Conservation (phyloP, 106 monocot species). For the Dactylorhiza incarnata region DNA sequence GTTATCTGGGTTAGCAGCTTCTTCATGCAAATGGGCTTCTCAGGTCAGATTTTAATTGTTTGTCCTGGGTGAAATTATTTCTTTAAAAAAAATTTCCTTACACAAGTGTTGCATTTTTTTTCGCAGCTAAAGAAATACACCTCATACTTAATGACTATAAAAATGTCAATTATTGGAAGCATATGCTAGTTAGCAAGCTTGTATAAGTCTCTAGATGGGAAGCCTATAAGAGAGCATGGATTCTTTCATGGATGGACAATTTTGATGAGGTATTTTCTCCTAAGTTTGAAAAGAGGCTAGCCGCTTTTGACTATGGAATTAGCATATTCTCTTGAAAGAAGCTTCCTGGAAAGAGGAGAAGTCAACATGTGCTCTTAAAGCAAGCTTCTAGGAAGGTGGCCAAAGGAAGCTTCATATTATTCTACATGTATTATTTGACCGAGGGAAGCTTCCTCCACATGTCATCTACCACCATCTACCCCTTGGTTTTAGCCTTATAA, state of each 20-base stretch:
- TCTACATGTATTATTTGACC: no score
- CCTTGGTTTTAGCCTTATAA: no score
- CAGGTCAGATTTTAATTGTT: conserved; percentile 43
- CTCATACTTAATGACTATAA: conserved; percentile 91
- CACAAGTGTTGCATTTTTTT: background rate
- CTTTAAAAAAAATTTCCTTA: background rate
- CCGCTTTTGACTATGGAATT: no score
- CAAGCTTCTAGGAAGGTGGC: no score
- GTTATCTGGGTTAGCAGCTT: conserved; percentile 89
- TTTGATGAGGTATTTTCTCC: no score
- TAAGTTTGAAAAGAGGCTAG: no score
- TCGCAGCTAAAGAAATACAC: conserved; percentile 89
- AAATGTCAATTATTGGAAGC: conserved; percentile 94
- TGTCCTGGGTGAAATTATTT: background rate
- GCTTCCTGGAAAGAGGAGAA: no score
- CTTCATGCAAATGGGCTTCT: conserved; percentile 94
- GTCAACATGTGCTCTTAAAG: no score
- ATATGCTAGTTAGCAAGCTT: conserved; percentile 76
- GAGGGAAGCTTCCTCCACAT: no score
- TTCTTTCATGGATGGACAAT: conserved; percentile 91
- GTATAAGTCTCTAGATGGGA: conserved; percentile 84
- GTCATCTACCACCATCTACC: no score
- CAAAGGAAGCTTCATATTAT: no score
- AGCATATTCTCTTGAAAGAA: no score
- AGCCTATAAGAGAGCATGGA: conserved; percentile 77